Evolutionary conservation across 1,139 yeast species (phyloP).

Genomic region (Wickerhamomyces sp.): DNA sequence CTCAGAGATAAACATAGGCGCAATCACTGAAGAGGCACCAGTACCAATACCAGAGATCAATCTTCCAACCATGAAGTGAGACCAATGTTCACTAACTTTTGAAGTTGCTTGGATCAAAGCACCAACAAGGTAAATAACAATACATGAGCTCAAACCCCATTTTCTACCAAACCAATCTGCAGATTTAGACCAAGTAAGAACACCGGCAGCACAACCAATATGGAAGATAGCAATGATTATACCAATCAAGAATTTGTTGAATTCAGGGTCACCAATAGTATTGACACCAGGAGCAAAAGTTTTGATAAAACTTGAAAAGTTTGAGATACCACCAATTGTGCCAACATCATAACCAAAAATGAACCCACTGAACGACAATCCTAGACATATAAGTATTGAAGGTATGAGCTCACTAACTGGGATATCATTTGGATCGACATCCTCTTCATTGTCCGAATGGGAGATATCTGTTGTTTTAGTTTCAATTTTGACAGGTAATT

Average conservation of each 20-base stretch:
- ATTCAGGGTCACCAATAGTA: slow-evolving; percentile 27
- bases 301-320: slow-evolving; percentile 45
- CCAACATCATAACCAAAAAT: slow-evolving; percentile 76
- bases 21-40: slow-evolving; percentile 47
- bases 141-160: slow-evolving; percentile 39
- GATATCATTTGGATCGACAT: background rate
- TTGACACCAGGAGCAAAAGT: slow-evolving; percentile 41
- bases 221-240: slow-evolving; percentile 59
- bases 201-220: slow-evolving; percentile 71
- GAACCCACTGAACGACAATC: slow-evolving; percentile 56
- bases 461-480: too few relatives aligned
- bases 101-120: slow-evolving; percentile 38
- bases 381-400: slow-evolving; percentile 30
- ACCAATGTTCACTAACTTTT: slow-evolving; percentile 35
- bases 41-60: slow-evolving; percentile 49
- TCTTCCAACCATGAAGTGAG: slow-evolving; percentile 48
- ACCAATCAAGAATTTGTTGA: slow-evolving; percentile 47
- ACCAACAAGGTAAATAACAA: slow-evolving; percentile 46
- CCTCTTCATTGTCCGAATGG: too few relatives aligned
- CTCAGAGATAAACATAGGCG: slow-evolving; percentile 53
- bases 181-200: slow-evolving; percentile 48
- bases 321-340: slow-evolving; percentile 63
- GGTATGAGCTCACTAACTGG: background rate
- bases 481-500: too few relatives aligned
- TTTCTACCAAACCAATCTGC: slow-evolving; percentile 55